Percentiles rank a stretch among this genome's conserved stretches.
Conservation (phyloP, 2,329 filamentous ascomycete genomes). For the Didymella segeticola region DNA sequence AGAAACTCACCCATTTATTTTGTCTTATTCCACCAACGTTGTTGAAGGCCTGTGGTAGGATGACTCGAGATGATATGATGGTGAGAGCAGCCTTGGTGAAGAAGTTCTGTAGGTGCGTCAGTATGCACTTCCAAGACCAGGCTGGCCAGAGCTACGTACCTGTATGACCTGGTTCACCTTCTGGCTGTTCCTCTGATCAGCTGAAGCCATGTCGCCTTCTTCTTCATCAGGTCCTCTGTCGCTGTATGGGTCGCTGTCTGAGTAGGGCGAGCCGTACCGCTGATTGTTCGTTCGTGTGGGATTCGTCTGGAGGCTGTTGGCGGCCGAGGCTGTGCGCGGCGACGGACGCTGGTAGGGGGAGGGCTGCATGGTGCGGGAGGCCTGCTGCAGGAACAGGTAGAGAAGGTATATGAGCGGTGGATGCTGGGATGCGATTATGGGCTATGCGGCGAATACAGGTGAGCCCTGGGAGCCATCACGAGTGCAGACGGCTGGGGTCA, state of each 20-base stretch:
- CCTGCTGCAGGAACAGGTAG: conserved; percentile 30
- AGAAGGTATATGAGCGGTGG: conserved; percentile 18
- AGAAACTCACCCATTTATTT: conserved; percentile 83
- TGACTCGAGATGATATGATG: conserved; percentile 80
- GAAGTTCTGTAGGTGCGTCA: conserved; percentile 73
- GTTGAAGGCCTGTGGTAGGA: conserved; percentile 65
- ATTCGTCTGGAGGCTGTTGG: conserved; percentile 74
- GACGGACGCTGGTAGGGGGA: conserved; percentile 74
- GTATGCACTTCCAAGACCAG: neutral
- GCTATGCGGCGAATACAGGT: conserved; percentile 42
- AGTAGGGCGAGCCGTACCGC: conserved; percentile 69
- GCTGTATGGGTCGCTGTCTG: conserved; percentile 58
- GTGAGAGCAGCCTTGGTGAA: conserved; percentile 86
- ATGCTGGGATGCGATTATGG: conserved; percentile 34
- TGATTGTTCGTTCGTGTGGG: conserved; percentile 73
- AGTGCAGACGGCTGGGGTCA: conserved; percentile 34
- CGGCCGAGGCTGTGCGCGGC: conserved; percentile 75
- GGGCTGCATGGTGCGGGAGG: conserved; percentile 73
- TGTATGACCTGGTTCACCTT: conserved; percentile 95
- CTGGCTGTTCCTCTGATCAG: conserved; percentile 45
- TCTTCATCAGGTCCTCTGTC: conserved; percentile 60
- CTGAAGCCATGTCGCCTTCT: conserved; percentile 53
- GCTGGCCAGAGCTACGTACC: conserved; percentile 58
- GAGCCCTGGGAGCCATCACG: conserved; percentile 49
- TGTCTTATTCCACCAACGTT: conserved; percentile 69